A percentile compares a stretch with the other conserved stretches of the same genome.
Conservation (phyloP, 768 basidiomycete genomes). For the Trametes sanguinea region DNA sequence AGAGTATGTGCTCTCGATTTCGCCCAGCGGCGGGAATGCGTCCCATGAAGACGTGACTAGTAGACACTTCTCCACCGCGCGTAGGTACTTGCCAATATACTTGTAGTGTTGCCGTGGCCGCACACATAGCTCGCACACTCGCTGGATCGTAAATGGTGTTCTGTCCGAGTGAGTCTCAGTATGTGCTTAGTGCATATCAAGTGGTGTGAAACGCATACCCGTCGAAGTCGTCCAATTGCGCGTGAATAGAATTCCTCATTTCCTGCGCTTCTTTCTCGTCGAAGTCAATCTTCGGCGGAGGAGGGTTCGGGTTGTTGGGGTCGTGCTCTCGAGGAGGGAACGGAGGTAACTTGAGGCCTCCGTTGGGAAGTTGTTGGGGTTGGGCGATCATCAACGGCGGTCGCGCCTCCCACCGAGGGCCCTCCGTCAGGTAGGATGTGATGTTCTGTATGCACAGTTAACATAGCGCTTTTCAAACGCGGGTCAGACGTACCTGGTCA, state of each 20-base stretch:
- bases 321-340: constrained; percentile 62
- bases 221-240: constrained; percentile 73
- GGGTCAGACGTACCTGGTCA: constrained; percentile 49
- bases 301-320: constrained; percentile 48
- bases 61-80: constrained; percentile 79
- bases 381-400: constrained; percentile 46
- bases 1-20: constrained; percentile 33
- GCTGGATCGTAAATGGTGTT: constrained; percentile 87
- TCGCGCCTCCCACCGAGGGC: constrained; percentile 25
- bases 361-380: constrained; percentile 43
- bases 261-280: constrained; percentile 59
- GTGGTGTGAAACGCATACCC: constrained; percentile 45
- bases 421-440: constrained; percentile 32
- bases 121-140: constrained; percentile 79
- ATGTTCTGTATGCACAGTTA: constrained; percentile 35
- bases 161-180: constrained; percentile 3
- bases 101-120: constrained; percentile 72
- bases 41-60: constrained; percentile 83
- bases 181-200: background rate
- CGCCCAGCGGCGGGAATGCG: constrained; percentile 65
- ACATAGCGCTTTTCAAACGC: background rate
- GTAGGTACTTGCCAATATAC: constrained; percentile 82
- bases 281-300: constrained; percentile 61
- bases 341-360: constrained; percentile 70
- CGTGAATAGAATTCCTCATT: constrained; percentile 56